Evolutionary conservation across 805 yeast species (phyloP), one percentile per base, ranked within the genome.

Genomic region (Candida awuae): DNA sequence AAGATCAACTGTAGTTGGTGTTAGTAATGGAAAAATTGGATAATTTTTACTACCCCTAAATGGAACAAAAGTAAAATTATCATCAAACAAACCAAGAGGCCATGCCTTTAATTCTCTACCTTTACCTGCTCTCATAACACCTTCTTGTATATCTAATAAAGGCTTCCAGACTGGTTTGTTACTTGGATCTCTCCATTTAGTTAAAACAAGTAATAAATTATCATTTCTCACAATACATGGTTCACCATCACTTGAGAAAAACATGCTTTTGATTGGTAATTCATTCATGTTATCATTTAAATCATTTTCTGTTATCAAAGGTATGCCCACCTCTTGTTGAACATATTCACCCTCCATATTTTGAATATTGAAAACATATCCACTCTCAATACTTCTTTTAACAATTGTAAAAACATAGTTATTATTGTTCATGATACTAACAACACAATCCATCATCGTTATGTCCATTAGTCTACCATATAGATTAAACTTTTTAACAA

Each of bases 81-180:
- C 87, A 36, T 70, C 71, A 42, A 75, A 72, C 27, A 84, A 61
- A 3, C 95, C 95, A 37, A 90, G 65, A 17, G 97, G 97, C 97
- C 97, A 87, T 48, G 81, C 79, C 38, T 70, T 70, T 59, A 85
- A 75, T 43, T 73, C 71, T 37, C 70, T 70, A 50, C 80, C 80
- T 17, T 68, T 69, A 29, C 76, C 70, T 45, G 59, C 71, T 59
- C 65, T 72, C 59, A 63, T 71, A 57, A 59, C 68, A 43, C 70
- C 73, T 53, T 66, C 66, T 18, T 59, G 56, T 29, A 80, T 68
- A 55, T 84, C 84, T 40, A 90, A 63, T 10, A 90, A 49, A 1
- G 97, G 97, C 10, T 85, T 67, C 97, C 97, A 90, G 44, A 78
- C 69, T 2, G 94, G 78, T 55, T 87, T 92, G 26, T 70, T 58